phyloP scores from a whole-genome alignment of 805 yeast genomes.

The Monosporozyma servazzii region DNA sequence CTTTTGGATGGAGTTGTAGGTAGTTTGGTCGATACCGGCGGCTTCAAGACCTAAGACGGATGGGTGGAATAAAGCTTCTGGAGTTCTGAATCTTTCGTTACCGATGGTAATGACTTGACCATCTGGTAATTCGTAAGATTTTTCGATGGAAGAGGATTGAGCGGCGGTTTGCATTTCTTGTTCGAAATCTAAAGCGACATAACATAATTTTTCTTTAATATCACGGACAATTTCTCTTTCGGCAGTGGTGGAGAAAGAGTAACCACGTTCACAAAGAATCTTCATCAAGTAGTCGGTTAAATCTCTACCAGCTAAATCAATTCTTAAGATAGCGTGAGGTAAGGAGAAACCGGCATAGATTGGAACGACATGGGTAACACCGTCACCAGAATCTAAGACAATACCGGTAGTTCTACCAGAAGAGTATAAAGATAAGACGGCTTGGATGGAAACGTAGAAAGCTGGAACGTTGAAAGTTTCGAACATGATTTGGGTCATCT shows the following conservation, averaged over 20 bases:
- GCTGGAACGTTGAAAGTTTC: constrained; percentile 99
- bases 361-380: constrained; percentile 99
- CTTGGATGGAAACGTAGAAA: constrained; percentile 97
- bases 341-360: constrained; percentile 99
- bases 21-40: constrained; percentile 98
- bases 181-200: constrained; percentile 97
- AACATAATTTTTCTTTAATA: constrained; percentile 97
- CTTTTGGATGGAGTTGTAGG: constrained; percentile 71
- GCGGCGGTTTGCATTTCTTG: constrained; percentile 99
- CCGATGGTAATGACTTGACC: constrained; percentile 99
- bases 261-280: constrained; percentile 97
- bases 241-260: constrained; percentile 96
- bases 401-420: constrained; percentile 99
- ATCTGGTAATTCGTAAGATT: constrained; percentile 98
- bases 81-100: constrained; percentile 99
- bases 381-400: constrained; percentile 99
- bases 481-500: constrained; percentile 98
- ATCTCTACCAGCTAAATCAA: constrained; percentile 99
- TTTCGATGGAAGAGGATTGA: constrained; percentile 95
- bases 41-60: constrained; percentile 84
- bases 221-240: constrained; percentile 90
- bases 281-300: constrained; percentile 98
- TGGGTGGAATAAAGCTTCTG: constrained; percentile 99
- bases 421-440: constrained; percentile 94
- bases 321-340: constrained; percentile 97